Base-by-base conservation (phyloP, 352 stramenopile species). In the Phytophthora nicotianae region DNA sequence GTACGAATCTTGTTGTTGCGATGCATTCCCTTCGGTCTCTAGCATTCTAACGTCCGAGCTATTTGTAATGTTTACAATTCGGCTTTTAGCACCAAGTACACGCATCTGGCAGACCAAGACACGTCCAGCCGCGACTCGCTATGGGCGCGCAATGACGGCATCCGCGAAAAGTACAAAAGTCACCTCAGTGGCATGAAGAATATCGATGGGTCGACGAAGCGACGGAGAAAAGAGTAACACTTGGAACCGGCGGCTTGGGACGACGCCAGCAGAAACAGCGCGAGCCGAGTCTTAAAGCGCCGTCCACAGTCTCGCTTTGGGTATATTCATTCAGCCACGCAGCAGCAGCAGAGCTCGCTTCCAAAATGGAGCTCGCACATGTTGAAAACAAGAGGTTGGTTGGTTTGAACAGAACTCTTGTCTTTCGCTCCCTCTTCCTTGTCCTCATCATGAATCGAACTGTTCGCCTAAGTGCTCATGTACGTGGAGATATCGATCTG, bases 401-500 rank as follows among this genome's bases (percentile, higher is more conserved):
- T 77, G 61, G 56, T 62, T 74, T 68, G 50, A 66, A 63, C 42
- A 66, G 38, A 58, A 23, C 24, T 40, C 23, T 65, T 60, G 62
- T 57, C 56, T 56, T 56, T 65, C 23, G 42, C 49, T 46, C 24
- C 49, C 32, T 65, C 20, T 51, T 52, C 24, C 27, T 42, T 26
- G 20, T 64, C 58, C 46, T 64, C 41, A 33, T 59, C 37, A 45
- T 42, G 27, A 69, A 29, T 37, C 52, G 23, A 68, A 65, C 50
- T 63, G 53, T 49, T 68, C 45, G 52, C 62, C 65, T 93, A 95
- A 70, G 86, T 95, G 67, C 56, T 91, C 88, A 96, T 99, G 95
- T 99, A 99, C 50, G 94, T 98, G 58, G 91, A 98, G 69, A 98
- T 98, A 73, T 99, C 97, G 81, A 99, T 99, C 74, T 98, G 94